Percentiles rank a stretch among this genome's conserved stretches.
Evolutionary conservation across 371 early-diverging fungal species (phyloP).

Genomic region (Rhizopus sp.): DNA sequence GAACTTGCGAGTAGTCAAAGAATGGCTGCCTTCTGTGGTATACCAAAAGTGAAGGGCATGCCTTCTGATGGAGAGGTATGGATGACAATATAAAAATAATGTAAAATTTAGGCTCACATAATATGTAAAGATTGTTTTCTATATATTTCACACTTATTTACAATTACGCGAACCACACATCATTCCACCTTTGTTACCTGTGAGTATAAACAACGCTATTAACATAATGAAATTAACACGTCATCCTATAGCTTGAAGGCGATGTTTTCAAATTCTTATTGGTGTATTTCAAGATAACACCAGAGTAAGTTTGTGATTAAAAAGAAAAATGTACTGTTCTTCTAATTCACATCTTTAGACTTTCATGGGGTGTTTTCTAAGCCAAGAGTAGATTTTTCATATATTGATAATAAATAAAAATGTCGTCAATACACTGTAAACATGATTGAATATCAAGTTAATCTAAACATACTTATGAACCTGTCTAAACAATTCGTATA

Average conservation of each 20-base stretch:
- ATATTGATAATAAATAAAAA: too few species aligned
- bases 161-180: slow-evolving; percentile 18
- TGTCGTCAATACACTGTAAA: too few species aligned
- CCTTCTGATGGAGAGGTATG: slow-evolving; percentile 22
- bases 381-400: too few species aligned
- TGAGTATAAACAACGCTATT: slow-evolving; percentile 4
- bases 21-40: slow-evolving; percentile 53
- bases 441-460: too few species aligned
- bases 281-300: slow-evolving; percentile 24
- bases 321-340: too few species aligned
- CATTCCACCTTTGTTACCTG: slow-evolving; percentile 24
- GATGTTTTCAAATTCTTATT: slow-evolving; percentile 25
- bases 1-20: slow-evolving; percentile 17
- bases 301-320: slow-evolving; percentile 16
- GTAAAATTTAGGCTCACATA: background rate
- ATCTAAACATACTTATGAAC: too few species aligned
- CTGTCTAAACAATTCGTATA: too few species aligned
- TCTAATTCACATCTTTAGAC: too few species aligned
- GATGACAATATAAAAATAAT: background rate
- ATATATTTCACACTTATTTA: slow-evolving; percentile 8
- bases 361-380: too few species aligned
- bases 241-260: slow-evolving; percentile 7
- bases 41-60: slow-evolving; percentile 39
- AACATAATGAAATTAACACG: background rate
- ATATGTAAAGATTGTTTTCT: slow-evolving; percentile 4